Percentiles rank a stretch among this genome's conserved stretches.
These are phyloP conservation scores for Aspergillus brunneoviolaceus DNA, from an alignment of 2,329 filamentous ascomycete genomes.

Conservation along the genomic window DNA sequence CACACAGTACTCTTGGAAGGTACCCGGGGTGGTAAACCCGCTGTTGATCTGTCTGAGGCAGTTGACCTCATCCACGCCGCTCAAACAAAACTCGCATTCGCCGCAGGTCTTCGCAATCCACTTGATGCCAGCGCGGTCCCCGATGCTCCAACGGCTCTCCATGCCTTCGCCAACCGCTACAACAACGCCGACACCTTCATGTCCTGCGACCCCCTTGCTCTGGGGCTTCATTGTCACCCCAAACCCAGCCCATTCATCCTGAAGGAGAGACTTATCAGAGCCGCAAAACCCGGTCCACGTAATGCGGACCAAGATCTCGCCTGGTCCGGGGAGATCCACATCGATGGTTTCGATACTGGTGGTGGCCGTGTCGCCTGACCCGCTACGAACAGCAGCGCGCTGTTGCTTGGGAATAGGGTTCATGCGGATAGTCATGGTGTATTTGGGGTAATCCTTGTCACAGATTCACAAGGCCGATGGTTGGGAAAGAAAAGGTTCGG, in stretches of 20 bases:
- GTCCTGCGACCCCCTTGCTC: constrained; percentile 28
- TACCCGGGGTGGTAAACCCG: constrained; percentile 20
- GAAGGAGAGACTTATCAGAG: constrained; percentile 8
- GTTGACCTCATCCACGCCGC: constrained; percentile 17
- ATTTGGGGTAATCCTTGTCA: background rate
- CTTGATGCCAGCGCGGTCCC: constrained; percentile 24
- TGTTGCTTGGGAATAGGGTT: constrained; percentile 2
- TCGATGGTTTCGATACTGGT: constrained; percentile 1
- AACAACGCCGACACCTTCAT: constrained; percentile 48
- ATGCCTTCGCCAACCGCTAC: constrained; percentile 34
- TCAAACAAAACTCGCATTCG: constrained; percentile 21
- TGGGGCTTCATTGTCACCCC: constrained; percentile 4
- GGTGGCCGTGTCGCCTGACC: background rate
- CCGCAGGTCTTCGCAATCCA: constrained; percentile 23
- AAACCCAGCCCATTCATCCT: constrained; percentile 8
- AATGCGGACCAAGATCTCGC: constrained; percentile 14
- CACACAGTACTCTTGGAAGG: constrained; percentile 23
- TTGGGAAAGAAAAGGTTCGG: background rate
- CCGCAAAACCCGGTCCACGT: constrained; percentile 15
- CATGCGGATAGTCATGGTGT: background rate
- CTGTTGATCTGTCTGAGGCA: constrained; percentile 18
- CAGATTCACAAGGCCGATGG: background rate
- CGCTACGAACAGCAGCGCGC: constrained; percentile 6
- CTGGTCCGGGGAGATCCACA: constrained; percentile 3
- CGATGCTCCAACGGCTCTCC: constrained; percentile 20